A percentile compares a stretch with the other conserved stretches of the same genome.
Conservation (phyloP, 1,139 yeast genomes). For the Candida mesenterica region DNA sequence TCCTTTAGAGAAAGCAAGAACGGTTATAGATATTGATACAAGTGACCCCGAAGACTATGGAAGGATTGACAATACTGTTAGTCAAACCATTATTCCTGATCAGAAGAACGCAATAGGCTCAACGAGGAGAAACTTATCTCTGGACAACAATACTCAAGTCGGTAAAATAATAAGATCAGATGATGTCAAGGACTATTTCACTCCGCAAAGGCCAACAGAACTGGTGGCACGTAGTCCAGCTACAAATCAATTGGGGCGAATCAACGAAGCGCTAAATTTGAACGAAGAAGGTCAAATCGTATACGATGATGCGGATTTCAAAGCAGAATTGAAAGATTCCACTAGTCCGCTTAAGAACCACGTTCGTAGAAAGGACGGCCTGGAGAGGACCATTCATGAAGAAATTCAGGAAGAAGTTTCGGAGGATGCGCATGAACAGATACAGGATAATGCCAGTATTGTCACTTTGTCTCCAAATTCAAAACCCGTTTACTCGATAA, state of each 20-base stretch:
- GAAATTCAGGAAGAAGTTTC: no score
- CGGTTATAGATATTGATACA: constrained; percentile 25
- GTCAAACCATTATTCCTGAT: constrained; percentile 22
- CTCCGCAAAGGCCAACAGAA: constrained; percentile 46
- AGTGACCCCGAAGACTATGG: constrained; percentile 25
- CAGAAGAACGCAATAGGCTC: constrained; percentile 8
- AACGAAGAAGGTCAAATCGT: constrained; percentile 8
- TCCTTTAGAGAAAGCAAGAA: constrained; percentile 9
- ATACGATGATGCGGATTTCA: constrained; percentile 1
- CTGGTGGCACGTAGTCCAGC: constrained; percentile 43
- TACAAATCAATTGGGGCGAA: constrained; percentile 32
- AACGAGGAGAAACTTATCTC: constrained; percentile 3
- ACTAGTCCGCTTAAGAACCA: constrained; percentile 27
- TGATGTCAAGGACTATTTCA: constrained; percentile 21
- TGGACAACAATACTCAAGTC: constrained; percentile 21
- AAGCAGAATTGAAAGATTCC: constrained; percentile 17
- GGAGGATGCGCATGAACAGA: no score
- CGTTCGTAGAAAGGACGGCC: constrained; percentile 3
- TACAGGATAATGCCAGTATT: no score
- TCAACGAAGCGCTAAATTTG: constrained; percentile 18
- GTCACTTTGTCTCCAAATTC: constrained; percentile 30
- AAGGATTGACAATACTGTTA: constrained; percentile 19
- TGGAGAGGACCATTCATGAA: constrained; percentile 1
- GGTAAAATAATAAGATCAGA: constrained; percentile 18
- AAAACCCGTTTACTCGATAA: constrained; percentile 35